Conservation (phyloP, 805 yeast genomes). For the Nakazawaea molendinolei region DNA sequence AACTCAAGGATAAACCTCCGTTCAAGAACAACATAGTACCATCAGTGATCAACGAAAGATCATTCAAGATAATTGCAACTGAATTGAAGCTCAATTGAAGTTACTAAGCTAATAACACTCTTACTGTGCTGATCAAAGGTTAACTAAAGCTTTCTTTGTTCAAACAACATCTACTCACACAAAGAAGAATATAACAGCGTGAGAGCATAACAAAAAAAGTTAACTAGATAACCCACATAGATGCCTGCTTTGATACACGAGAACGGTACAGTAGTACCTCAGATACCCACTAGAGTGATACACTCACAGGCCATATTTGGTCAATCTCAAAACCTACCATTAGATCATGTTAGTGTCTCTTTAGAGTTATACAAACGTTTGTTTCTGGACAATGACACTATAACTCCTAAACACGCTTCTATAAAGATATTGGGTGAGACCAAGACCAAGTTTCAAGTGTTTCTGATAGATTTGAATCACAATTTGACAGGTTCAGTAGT, state of each 20-base stretch:
- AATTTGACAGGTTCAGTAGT: constrained; percentile 24
- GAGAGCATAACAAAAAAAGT: neutral
- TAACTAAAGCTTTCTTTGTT: too few relatives aligned
- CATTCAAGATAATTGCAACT: too few relatives aligned
- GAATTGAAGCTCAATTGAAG: too few relatives aligned
- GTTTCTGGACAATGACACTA: neutral
- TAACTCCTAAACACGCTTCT: constrained; percentile 12
- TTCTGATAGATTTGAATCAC: constrained; percentile 25
- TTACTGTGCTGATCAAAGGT: too few relatives aligned
- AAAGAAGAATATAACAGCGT: too few relatives aligned
- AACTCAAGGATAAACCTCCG: too few relatives aligned
- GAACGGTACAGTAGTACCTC: neutral
- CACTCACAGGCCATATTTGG: neutral
- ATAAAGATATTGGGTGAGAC: constrained; percentile 20
- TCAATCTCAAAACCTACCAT: constrained; percentile 16
- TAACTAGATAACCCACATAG: neutral
- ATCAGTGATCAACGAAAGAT: too few relatives aligned
- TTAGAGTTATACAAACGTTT: constrained; percentile 3
- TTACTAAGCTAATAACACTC: too few relatives aligned
- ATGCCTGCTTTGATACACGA: constrained; percentile 5
- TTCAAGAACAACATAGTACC: too few relatives aligned
- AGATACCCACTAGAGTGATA: neutral
- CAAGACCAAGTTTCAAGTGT: too few relatives aligned
- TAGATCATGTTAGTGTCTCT: constrained; percentile 8
- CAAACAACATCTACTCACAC: too few relatives aligned